Evolutionary conservation across 345 rosid species (phyloP).

Genomic region (Streptanthus diversifolius): DNA sequence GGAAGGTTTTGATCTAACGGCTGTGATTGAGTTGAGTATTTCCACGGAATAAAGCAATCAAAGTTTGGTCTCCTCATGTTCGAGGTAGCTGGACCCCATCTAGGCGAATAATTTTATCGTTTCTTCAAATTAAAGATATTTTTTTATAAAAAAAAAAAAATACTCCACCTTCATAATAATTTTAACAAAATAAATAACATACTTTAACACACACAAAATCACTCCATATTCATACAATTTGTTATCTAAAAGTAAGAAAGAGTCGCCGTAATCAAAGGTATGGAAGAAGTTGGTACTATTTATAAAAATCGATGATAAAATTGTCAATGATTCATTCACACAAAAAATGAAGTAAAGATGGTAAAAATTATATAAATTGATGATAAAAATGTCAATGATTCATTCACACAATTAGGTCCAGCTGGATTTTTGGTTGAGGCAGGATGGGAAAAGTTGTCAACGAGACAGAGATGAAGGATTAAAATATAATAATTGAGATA

Average conservation of each 20-base stretch:
- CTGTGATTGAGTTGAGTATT: slow-evolving; percentile 32
- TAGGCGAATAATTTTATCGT: slow-evolving; percentile 11
- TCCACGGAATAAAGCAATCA: slow-evolving; percentile 38
- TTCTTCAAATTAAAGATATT: slow-evolving; percentile 3
- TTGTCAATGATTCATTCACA: slow-evolving; percentile 21
- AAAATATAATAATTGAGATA: slow-evolving; percentile 3
- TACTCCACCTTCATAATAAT: background rate
- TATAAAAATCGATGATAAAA: background rate
- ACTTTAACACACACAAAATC: background rate
- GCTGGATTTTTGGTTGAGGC: slow-evolving; percentile 24
- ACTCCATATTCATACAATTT: too few relatives aligned
- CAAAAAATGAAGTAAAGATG: background rate
- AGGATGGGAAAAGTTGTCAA: slow-evolving; percentile 23
- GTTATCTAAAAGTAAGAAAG: background rate
- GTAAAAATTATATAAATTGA: background rate
- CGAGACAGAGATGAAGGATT: slow-evolving; percentile 23
- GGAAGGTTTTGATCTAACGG: slow-evolving; percentile 40
- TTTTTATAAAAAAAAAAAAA: background rate
- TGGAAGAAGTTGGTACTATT: background rate
- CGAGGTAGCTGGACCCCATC: slow-evolving; percentile 29
- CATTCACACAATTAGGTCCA: slow-evolving; percentile 4
- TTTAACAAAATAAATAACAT: background rate
- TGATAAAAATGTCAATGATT: slow-evolving; percentile 20
- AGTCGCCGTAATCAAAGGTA: background rate
- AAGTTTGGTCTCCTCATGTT: slow-evolving; percentile 31